Evolutionary conservation across 257 asterid genomes (phyloP).

Genomic region (Capsicum pubescens): DNA sequence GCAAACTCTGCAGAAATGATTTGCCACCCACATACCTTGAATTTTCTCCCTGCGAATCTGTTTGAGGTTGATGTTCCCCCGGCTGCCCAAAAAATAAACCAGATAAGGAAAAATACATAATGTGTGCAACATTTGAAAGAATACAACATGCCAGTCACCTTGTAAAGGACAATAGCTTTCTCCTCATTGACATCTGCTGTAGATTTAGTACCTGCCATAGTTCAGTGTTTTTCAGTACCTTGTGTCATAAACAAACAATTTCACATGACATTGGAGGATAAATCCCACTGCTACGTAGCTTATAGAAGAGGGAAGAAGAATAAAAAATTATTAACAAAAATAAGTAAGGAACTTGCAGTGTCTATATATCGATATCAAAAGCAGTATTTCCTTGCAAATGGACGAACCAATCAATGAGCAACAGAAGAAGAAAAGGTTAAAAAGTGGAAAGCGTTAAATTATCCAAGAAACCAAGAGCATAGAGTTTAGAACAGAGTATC

Average conservation of each 20-base stretch:
- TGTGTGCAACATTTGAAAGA: constrained; percentile 17
- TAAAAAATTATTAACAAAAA: neutral
- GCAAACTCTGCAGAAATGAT: constrained; percentile 36
- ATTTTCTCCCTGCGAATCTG: constrained; percentile 59
- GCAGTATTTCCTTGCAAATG: constrained; percentile 25
- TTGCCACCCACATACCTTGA: constrained; percentile 61
- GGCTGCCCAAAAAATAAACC: constrained; percentile 61
- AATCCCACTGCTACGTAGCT: neutral
- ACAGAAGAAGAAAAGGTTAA: neutral
- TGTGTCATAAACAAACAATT: constrained; percentile 34
- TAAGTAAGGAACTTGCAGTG: neutral
- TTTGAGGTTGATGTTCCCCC: constrained; percentile 56
- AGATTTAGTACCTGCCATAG: constrained; percentile 61
- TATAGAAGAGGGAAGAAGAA: constrained; percentile 6
- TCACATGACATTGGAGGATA: neutral
- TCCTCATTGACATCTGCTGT: constrained; percentile 56
- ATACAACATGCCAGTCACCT: constrained; percentile 54
- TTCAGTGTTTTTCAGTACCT: constrained; percentile 20
- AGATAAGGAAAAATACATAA: constrained; percentile 20
- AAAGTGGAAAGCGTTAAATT: neutral
- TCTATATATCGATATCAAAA: neutral
- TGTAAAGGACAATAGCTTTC: constrained; percentile 85
- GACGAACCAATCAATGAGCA: constrained; percentile 23
- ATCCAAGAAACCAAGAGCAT: neutral
- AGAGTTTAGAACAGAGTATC: neutral